Percentiles rank a stretch among this genome's conserved stretches.
Conservation (phyloP, 306 rosid species). For the Urtica urens region DNA sequence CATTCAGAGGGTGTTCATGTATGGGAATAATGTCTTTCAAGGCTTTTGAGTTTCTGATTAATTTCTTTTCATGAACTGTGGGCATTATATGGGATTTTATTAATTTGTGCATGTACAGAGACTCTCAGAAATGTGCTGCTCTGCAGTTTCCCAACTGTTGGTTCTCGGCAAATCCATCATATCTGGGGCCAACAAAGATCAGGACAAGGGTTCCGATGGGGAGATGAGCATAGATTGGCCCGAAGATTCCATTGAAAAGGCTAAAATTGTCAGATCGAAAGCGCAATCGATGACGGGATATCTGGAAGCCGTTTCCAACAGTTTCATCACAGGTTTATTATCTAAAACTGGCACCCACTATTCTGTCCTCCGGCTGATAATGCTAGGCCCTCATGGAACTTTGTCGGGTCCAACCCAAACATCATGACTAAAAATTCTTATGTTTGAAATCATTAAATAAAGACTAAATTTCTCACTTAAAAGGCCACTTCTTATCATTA, state of each 20-base stretch:
- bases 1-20: conserved; percentile 99
- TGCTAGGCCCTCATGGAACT: too few species aligned
- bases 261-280: conserved; percentile 73
- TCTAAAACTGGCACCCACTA: too few species aligned
- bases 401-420: too few species aligned
- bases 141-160: conserved; percentile 76
- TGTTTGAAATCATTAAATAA: too few species aligned
- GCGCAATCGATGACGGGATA: conserved; percentile 65
- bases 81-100: conserved; percentile 1
- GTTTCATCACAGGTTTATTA: conserved; percentile 73
- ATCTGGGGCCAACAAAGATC: conserved; percentile 52
- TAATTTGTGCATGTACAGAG: conserved; percentile 51
- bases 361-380: too few species aligned
- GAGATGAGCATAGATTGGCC: conserved; percentile 71
- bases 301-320: conserved; percentile 73
- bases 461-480: too few species aligned
- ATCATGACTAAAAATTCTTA: too few species aligned
- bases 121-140: conserved; percentile 86
- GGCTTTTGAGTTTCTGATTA: conserved; percentile 1
- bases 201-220: conserved; percentile 36
- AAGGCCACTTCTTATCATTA: too few species aligned
- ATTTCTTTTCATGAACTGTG: background rate
- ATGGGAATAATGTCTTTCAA: conserved; percentile 20
- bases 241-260: conserved; percentile 72
- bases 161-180: conserved; percentile 68